phyloP scores from a whole-genome alignment of 1,284 basidiomycete genomes.

The Austropuccinia psidii region DNA sequence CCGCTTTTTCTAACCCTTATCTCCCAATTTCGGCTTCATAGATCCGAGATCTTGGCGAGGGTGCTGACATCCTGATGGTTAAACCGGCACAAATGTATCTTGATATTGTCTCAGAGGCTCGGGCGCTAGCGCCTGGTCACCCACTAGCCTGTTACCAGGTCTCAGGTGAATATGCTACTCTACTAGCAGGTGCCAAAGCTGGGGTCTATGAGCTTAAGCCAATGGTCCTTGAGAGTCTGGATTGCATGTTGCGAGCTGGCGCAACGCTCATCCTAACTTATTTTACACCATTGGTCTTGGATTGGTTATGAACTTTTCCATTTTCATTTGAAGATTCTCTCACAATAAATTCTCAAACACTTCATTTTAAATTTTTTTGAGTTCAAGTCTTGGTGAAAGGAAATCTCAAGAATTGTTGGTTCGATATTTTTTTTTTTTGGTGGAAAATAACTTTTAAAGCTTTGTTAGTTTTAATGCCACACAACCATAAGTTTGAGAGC shows the following conservation, averaged over 20 bases:
- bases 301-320: conserved; percentile 19
- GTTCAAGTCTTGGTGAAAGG: too few species aligned
- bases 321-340: too few species aligned
- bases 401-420: too few species aligned
- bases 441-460: too few species aligned
- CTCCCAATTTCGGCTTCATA: conserved; percentile 46
- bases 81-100: conserved; percentile 94
- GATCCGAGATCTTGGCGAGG: conserved; percentile 83
- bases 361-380: too few species aligned
- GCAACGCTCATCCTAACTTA: conserved; percentile 44
- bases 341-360: too few species aligned
- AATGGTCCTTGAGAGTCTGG: conserved; percentile 88
- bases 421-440: too few species aligned
- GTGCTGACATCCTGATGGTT: conserved; percentile 98
- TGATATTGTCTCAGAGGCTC: conserved; percentile 86
- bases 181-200: conserved; percentile 82
- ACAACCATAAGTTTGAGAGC: too few species aligned
- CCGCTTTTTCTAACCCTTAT: neutral
- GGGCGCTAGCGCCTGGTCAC: conserved; percentile 69
- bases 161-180: conserved; percentile 94
- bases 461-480: too few species aligned
- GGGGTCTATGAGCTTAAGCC: conserved; percentile 84
- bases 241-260: conserved; percentile 86
- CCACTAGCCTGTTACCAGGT: conserved; percentile 87
- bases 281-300: conserved; percentile 26